Evolutionary conservation across 768 basidiomycete genomes (phyloP), one percentile per base, ranked within the genome.

Genomic region (Lepiota subincarnata): DNA sequence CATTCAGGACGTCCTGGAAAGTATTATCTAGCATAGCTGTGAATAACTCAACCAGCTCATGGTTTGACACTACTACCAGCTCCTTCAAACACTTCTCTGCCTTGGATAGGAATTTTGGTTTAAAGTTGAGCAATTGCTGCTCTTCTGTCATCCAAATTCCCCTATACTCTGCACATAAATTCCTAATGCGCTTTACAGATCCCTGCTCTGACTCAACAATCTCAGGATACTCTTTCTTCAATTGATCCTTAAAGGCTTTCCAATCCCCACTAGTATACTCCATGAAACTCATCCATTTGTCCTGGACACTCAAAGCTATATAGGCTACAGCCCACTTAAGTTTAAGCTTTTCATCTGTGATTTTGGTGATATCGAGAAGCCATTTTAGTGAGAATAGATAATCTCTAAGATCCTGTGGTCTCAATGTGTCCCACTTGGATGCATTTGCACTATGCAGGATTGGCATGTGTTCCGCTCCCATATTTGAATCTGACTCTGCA

Each of bases 41-140:
- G 18, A 46, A 54, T 13, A 31, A 19, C 12, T 54, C 53, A 3
- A 47, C 44, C n/a, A 54, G 20, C 19, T 54, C 53, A 1, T 37
- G 18, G 19, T 48, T 54, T 0, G 22, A 26, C 1, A 36, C 26
- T 7, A 50, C 3, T 6, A 19, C 49, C 41, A 39, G 49, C 2
- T 37, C 4, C 13, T 39, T 26, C 11, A 40, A 19, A 16, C 49
- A 50, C 24, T 50, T 50, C 1, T 50, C 8, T 20, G 49, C 49
- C 8, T 24, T 14, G 14, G 3, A 22, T 4, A n/a, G 20, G 16
- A 50, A 50, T 5, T 13, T 26, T 16, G 38, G 3, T 14, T 40
- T 39, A 16, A 50, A 50, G 38, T 4, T 7, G 14, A 50, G 3
- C 7, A 40, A 26, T 8, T 28, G 7, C 2, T 26, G 6, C 5